A percentile compares a stretch with the other conserved stretches of the same genome.
Evolutionary conservation across 306 rosid species (phyloP).

Genomic region (Hippophae gyantsensis): DNA sequence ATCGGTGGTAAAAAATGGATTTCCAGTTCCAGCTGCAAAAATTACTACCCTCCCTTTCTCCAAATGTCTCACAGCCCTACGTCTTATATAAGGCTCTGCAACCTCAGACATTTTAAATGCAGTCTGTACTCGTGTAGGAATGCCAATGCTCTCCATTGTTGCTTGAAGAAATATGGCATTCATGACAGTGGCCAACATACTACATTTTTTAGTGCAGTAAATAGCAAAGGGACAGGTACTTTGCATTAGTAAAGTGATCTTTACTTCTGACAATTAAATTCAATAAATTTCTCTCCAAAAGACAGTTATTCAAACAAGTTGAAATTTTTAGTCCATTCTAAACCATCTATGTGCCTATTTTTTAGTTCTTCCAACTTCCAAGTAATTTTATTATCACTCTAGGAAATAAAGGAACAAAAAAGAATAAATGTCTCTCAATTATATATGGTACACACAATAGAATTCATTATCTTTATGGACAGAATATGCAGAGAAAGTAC

Average conservation of each 20-base stretch:
- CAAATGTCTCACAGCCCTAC: slow-evolving; percentile 91
- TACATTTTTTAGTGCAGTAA: slow-evolving; percentile 18
- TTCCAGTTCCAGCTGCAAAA: slow-evolving; percentile 97
- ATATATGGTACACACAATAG: too few relatives aligned
- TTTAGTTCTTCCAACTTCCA: too few relatives aligned
- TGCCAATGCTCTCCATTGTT: slow-evolving; percentile 98
- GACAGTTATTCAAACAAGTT: too few relatives aligned
- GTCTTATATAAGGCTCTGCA: slow-evolving; percentile 95
- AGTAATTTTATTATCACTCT: too few relatives aligned
- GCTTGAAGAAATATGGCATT: slow-evolving; percentile 98
- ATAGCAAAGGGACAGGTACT: background rate
- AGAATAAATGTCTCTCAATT: too few relatives aligned
- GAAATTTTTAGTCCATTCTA: too few relatives aligned
- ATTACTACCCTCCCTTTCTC: slow-evolving; percentile 97
- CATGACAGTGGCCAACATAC: slow-evolving; percentile 99
- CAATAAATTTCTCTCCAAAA: background rate
- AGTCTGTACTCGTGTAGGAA: slow-evolving; percentile 97
- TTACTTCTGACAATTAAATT: too few relatives aligned
- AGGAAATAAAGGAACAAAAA: too few relatives aligned
- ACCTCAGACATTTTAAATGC: slow-evolving; percentile 97
- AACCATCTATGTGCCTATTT: too few relatives aligned
- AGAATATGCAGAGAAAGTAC: too few relatives aligned
- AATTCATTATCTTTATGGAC: too few relatives aligned
- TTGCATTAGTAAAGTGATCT: too few relatives aligned
- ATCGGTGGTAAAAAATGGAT: slow-evolving; percentile 94